These are phyloP conservation scores for Nannochloropsis oceanica DNA, from an alignment of 108 stramenopile species.

Conservation along the genomic window DNA sequence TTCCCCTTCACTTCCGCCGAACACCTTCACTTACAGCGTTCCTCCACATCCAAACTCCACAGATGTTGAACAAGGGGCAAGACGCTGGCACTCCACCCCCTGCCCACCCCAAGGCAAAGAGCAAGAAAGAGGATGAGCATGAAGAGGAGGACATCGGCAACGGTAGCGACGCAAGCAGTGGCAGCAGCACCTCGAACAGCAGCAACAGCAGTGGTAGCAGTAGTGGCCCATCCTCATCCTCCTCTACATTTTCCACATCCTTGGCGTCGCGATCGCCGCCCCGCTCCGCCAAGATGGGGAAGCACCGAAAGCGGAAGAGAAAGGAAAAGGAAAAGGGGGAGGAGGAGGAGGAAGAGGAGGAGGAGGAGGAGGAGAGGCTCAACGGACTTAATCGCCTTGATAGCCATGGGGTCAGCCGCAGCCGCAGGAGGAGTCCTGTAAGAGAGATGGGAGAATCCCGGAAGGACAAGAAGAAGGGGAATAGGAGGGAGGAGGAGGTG, in stretches of 20 bases:
- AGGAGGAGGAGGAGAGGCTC: neutral
- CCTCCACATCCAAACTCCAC: too few species aligned
- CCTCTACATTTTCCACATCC: too few species aligned
- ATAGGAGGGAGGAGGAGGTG: neutral
- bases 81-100: too few species aligned
- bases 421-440: neutral
- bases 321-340: neutral
- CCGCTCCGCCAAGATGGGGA: neutral
- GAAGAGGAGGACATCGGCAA: neutral
- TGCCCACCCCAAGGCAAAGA: too few species aligned
- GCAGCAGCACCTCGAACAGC: neutral
- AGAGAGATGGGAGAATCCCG: neutral
- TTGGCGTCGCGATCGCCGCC: too few species aligned
- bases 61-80: too few species aligned
- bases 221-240: neutral
- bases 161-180: neutral
- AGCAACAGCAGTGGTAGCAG: neutral
- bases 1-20: too few species aligned
- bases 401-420: neutral
- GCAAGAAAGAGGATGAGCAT: too few species aligned
- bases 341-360: neutral
- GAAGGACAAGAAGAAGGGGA: neutral
- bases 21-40: too few species aligned
- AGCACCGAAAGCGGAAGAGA: neutral
- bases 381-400: too few species aligned